Conservation (phyloP, 257 asterid species). For the Jacaranda copaia region DNA sequence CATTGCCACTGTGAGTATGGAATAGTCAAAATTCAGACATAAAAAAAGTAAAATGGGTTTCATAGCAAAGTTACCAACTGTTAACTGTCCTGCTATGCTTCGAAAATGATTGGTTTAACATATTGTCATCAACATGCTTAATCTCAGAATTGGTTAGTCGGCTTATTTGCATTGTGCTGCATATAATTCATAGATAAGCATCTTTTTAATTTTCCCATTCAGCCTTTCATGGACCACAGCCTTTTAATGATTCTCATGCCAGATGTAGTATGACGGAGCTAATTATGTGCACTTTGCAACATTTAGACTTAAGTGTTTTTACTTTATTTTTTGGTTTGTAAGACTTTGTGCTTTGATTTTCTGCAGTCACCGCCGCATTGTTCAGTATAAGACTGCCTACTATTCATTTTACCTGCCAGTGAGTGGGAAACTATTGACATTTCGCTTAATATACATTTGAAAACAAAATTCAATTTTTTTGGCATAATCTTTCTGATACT, state of each 20-base stretch:
- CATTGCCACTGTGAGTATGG: conserved; percentile 81
- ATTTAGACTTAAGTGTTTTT: background rate
- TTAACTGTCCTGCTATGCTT: background rate
- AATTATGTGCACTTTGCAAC: background rate
- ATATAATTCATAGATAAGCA: background rate
- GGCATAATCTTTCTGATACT: conserved; percentile 31
- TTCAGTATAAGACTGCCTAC: conserved; percentile 91
- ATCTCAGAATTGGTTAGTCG: background rate
- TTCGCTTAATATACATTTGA: conserved; percentile 12
- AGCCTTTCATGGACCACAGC: conserved; percentile 9
- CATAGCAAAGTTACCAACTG: conserved; percentile 1
- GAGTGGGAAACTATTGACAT: conserved; percentile 41
- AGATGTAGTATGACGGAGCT: background rate
- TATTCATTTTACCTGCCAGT: conserved; percentile 97
- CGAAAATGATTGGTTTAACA: background rate
- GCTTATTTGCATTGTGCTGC: conserved; percentile 18
- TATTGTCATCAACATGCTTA: background rate
- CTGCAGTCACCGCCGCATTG: conserved; percentile 94
- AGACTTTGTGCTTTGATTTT: conserved; percentile 26
- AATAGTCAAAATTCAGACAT: conserved; percentile 17
- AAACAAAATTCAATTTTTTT: conserved; percentile 18
- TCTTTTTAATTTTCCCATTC: conserved; percentile 4
- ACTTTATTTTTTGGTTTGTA: background rate
- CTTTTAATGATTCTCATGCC: conserved; percentile 10
- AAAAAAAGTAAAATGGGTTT: background rate